Conservation (phyloP, 2,329 filamentous ascomycete genomes). For the Diaporthe capsici region DNA sequence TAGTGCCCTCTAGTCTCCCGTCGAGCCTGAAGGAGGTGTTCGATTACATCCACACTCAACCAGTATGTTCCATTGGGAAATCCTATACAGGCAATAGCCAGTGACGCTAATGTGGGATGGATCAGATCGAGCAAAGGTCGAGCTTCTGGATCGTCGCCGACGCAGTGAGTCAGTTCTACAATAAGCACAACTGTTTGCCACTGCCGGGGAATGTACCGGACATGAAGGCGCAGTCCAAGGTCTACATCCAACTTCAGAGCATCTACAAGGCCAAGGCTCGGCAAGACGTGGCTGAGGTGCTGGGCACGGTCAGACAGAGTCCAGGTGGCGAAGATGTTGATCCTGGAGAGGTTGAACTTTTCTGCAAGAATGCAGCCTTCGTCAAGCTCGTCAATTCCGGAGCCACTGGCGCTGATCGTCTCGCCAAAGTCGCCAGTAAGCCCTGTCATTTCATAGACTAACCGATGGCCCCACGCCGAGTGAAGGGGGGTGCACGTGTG, state of each 20-base stretch:
- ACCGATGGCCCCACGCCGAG: neutral
- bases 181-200: constrained; percentile 80
- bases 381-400: constrained; percentile 84
- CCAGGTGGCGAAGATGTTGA: constrained; percentile 69
- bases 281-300: constrained; percentile 81
- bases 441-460: constrained; percentile 39
- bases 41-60: constrained; percentile 67
- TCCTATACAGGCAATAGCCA: constrained; percentile 2
- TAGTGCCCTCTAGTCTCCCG: constrained; percentile 78
- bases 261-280: constrained; percentile 93
- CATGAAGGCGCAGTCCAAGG: constrained; percentile 94
- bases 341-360: constrained; percentile 84
- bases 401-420: constrained; percentile 58
- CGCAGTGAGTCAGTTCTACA: constrained; percentile 83
- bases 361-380: constrained; percentile 95
- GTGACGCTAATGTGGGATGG: constrained; percentile 41
- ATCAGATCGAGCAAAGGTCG: constrained; percentile 59
- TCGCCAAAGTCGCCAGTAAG: constrained; percentile 70
- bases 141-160: constrained; percentile 92
- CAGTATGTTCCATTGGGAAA: constrained; percentile 66
- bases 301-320: constrained; percentile 71
- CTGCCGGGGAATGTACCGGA: constrained; percentile 91
- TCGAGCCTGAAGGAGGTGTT: constrained; percentile 84
- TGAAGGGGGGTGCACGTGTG: constrained; percentile 31
- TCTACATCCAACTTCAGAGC: constrained; percentile 92